Evolutionary conservation across 495 filamentous ascomycete species (phyloP).

Genomic region (Copromyces sp.): DNA sequence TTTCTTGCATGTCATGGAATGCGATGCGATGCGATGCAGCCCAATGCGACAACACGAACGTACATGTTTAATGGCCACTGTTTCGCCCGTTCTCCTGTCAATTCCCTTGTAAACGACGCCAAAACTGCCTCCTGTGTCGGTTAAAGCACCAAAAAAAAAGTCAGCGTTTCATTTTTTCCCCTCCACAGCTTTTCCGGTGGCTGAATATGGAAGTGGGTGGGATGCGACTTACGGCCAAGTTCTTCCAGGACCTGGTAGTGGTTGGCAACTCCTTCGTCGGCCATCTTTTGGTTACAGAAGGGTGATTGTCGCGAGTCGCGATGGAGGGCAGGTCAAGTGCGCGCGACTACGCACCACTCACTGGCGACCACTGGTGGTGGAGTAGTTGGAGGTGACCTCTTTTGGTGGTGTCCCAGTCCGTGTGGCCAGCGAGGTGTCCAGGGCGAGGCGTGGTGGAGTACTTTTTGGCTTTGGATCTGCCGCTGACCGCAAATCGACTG

Average conservation of each 20-base stretch:
- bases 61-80: conserved; percentile 88
- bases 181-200: not conserved
- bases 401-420: not conserved
- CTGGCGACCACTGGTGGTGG: not conserved
- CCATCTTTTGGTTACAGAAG: conserved; percentile 25
- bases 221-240: conserved; percentile 63
- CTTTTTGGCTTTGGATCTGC: not conserved
- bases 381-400: not conserved
- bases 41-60: conserved; percentile 15
- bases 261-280: conserved; percentile 59
- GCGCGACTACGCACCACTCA: not conserved
- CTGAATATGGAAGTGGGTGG: not conserved
- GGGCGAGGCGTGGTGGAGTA: not conserved
- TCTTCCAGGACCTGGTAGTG: conserved; percentile 89
- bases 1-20: not conserved
- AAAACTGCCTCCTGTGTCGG: conserved; percentile 69
- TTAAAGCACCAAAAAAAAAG: conserved; percentile 5
- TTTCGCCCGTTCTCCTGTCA: conserved; percentile 72
- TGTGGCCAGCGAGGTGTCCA: not conserved
- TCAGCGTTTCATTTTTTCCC: conserved; percentile 11
- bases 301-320: not conserved
- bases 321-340: not conserved
- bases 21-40: not conserved
- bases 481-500: not conserved
- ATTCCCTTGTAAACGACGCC: conserved; percentile 95